Evolutionary conservation across 78 protist species (phyloP).

Genomic region (Protostelium mycophagum): DNA sequence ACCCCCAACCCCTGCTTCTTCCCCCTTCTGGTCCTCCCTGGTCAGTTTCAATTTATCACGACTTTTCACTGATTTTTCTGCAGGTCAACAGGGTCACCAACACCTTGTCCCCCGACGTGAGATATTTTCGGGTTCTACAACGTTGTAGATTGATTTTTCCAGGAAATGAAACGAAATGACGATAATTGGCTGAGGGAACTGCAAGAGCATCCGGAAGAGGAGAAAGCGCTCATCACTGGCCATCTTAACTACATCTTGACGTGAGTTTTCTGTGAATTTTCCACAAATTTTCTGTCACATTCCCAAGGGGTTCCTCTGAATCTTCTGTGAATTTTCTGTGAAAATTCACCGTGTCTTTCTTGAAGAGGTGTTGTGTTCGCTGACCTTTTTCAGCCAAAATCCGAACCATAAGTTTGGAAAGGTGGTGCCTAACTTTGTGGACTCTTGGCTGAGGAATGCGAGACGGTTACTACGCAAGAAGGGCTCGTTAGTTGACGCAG

Average conservation of each 20-base stretch:
- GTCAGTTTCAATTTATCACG: background rate
- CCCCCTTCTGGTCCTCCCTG: background rate
- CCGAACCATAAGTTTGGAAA: background rate
- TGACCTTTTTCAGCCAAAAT: background rate
- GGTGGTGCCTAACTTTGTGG: background rate
- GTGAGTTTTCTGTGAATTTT: background rate
- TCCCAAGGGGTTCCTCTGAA: too few species aligned
- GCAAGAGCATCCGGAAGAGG: background rate
- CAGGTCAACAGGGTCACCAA: background rate
- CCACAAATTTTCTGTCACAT: background rate
- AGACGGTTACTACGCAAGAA: background rate
- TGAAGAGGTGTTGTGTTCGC: too few species aligned
- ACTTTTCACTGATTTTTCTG: background rate
- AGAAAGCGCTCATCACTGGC: background rate
- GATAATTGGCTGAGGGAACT: background rate
- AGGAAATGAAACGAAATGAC: background rate
- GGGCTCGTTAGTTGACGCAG: background rate
- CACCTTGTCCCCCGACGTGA: background rate
- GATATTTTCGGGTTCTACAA: background rate
- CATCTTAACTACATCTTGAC: background rate
- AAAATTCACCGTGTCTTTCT: background rate
- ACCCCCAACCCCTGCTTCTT: too few species aligned
- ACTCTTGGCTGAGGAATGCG: background rate
- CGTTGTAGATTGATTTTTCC: background rate
- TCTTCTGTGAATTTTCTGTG: background rate